A percentile compares a stretch with the other conserved stretches of the same genome.
Evolutionary conservation across 2,329 filamentous ascomycete species (phyloP).

Genomic region (Aspergillus fischeri): DNA sequence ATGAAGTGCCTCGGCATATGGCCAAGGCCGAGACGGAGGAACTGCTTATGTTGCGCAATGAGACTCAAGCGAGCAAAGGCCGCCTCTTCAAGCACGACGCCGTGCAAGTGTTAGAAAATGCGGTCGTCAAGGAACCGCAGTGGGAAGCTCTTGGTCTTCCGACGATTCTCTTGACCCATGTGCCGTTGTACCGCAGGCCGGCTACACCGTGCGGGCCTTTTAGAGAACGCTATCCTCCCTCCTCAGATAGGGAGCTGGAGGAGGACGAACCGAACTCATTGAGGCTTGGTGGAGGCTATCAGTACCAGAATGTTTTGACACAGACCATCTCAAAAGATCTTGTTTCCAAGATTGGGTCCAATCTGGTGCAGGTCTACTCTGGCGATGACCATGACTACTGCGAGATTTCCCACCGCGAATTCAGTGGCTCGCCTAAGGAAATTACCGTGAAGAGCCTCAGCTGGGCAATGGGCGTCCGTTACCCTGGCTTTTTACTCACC

Average conservation of each 20-base stretch:
- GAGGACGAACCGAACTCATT: slow-evolving; percentile 74
- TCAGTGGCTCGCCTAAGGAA: slow-evolving; percentile 62
- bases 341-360: slow-evolving; percentile 67
- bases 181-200: slow-evolving; percentile 77
- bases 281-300: slow-evolving; percentile 72
- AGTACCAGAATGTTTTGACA: slow-evolving; percentile 92
- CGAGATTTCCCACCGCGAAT: slow-evolving; percentile 72
- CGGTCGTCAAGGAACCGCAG: slow-evolving; percentile 17
- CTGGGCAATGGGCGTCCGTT: slow-evolving; percentile 92
- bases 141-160: slow-evolving; percentile 60
- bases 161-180: slow-evolving; percentile 83
- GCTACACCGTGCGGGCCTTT: slow-evolving; percentile 84
- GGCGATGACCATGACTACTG: slow-evolving; percentile 99
- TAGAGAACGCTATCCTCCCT: slow-evolving; percentile 77
- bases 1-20: slow-evolving; percentile 61
- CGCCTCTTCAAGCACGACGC: slow-evolving; percentile 56
- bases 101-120: slow-evolving; percentile 53
- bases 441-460: slow-evolving; percentile 94
- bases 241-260: slow-evolving; percentile 53
- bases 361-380: slow-evolving; percentile 82
- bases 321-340: slow-evolving; percentile 71
- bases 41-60: slow-evolving; percentile 60
- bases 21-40: slow-evolving; percentile 65
- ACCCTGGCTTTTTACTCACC: slow-evolving; percentile 80
- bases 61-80: slow-evolving; percentile 43